phyloP scores from a whole-genome alignment of 2,329 filamentous ascomycete species.

The Periglandula ipomoeae region DNA sequence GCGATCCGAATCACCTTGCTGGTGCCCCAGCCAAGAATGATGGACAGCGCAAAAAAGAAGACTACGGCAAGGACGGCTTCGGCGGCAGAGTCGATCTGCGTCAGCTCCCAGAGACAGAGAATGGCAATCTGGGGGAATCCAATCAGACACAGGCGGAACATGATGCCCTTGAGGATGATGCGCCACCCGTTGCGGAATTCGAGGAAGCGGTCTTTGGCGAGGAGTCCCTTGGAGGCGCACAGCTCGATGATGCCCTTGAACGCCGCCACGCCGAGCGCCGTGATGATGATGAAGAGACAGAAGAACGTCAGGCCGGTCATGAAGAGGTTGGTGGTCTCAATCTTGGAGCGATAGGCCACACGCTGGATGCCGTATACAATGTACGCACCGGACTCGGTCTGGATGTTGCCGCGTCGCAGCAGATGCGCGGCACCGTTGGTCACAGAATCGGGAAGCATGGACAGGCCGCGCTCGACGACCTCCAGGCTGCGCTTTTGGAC shows the following conservation, averaged over 20 bases:
- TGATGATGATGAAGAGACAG: slow-evolving; percentile 68
- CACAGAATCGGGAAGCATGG: slow-evolving; percentile 36
- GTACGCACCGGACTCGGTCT: slow-evolving; percentile 42
- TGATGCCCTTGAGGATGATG: slow-evolving; percentile 82
- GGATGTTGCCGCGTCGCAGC: slow-evolving; percentile 40
- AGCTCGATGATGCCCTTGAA: slow-evolving; percentile 78
- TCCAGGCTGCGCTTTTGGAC: slow-evolving; percentile 55
- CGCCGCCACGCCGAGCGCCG: slow-evolving; percentile 59
- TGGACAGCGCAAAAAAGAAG: slow-evolving; percentile 70
- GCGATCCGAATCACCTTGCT: slow-evolving; percentile 83
- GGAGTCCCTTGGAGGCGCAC: slow-evolving; percentile 61
- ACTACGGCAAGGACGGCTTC: slow-evolving; percentile 79
- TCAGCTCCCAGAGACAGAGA: slow-evolving; percentile 88
- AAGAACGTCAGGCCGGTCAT: slow-evolving; percentile 86
- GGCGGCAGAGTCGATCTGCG: slow-evolving; percentile 73
- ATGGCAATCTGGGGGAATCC: slow-evolving; percentile 86
- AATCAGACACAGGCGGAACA: slow-evolving; percentile 83
- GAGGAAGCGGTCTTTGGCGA: slow-evolving; percentile 75
- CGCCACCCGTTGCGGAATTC: slow-evolving; percentile 93
- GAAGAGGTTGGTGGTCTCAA: slow-evolving; percentile 87
- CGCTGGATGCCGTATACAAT: slow-evolving; percentile 74
- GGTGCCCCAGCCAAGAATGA: slow-evolving; percentile 73
- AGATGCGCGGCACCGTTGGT: slow-evolving; percentile 18
- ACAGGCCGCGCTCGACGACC: slow-evolving; percentile 21
- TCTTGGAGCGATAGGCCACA: slow-evolving; percentile 74